Percentiles rank a stretch among this genome's conserved stretches.
Evolutionary conservation across 1,284 basidiomycete species (phyloP).

Genomic region (Rhodotorula sp.): DNA sequence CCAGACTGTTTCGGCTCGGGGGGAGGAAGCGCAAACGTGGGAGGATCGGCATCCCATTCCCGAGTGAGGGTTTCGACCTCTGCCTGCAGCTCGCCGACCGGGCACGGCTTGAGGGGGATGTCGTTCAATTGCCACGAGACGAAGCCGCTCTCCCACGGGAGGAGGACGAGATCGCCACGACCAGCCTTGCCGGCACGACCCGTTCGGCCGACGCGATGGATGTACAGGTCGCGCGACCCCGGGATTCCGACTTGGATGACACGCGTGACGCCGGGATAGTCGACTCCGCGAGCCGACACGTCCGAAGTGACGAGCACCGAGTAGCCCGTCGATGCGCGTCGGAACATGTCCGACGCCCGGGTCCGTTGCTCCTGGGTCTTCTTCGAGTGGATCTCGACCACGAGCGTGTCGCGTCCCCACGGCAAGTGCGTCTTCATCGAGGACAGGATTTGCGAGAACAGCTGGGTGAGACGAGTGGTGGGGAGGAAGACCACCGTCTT

Average conservation of each 20-base stretch:
- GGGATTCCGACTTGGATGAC: conserved; percentile 92
- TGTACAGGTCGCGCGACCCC: conserved; percentile 69
- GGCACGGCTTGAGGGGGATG: conserved; percentile 68
- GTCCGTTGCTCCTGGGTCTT: conserved; percentile 66
- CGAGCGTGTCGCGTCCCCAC: conserved; percentile 56
- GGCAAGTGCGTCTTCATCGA: conserved; percentile 45
- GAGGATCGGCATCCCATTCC: conserved; percentile 58
- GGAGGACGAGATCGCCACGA: conserved; percentile 81
- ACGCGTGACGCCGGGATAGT: conserved; percentile 73
- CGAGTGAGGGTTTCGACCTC: conserved; percentile 59
- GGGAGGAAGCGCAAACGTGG: conserved; percentile 15
- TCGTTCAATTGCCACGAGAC: conserved; percentile 64
- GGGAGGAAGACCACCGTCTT: conserved; percentile 88
- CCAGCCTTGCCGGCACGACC: conserved; percentile 73
- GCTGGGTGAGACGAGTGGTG: conserved; percentile 82
- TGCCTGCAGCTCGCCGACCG: conserved; percentile 56
- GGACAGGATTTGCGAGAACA: conserved; percentile 66
- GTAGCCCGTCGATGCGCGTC: conserved; percentile 59
- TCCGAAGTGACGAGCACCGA: conserved; percentile 51
- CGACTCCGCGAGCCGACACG: conserved; percentile 53
- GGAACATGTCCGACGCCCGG: conserved; percentile 67
- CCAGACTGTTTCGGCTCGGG: conserved; percentile 5
- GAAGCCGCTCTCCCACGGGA: conserved; percentile 79
- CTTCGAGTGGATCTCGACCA: conserved; percentile 87
- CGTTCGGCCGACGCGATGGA: conserved; percentile 89